Conservation (phyloP, 73 alveolate genomes). For the Uronychia setigera region DNA sequence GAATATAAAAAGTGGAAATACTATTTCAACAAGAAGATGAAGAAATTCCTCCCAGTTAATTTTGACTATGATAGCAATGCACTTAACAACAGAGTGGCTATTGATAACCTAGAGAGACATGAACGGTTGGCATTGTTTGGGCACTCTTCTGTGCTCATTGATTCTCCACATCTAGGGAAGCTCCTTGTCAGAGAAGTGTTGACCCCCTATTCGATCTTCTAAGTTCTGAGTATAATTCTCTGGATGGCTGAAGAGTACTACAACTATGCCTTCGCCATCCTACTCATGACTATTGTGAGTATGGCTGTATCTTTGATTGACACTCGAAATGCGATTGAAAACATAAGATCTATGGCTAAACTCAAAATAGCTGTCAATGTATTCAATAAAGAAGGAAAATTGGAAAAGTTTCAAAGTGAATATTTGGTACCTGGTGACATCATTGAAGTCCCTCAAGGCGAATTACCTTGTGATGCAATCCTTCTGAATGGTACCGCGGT, state of each 20-base stretch:
- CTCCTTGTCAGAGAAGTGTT: constrained; percentile 64
- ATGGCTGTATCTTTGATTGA: constrained; percentile 62
- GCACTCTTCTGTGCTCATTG: constrained; percentile 3
- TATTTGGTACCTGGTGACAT: constrained; percentile 67
- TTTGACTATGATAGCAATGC: constrained; percentile 2
- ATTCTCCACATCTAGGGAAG: constrained; percentile 29
- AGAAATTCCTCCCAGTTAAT: not conserved
- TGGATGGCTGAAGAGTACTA: constrained; percentile 89
- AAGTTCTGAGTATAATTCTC: constrained; percentile 72
- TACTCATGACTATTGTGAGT: constrained; percentile 74
- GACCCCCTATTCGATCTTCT: constrained; percentile 81
- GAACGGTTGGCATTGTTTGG: not conserved
- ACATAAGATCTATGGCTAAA: constrained; percentile 83
- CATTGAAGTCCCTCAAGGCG: constrained; percentile 47
- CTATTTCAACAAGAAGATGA: not conserved
- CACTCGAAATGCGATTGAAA: constrained; percentile 55
- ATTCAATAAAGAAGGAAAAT: constrained; percentile 27
- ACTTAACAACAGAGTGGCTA: not conserved
- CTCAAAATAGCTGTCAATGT: constrained; percentile 67
- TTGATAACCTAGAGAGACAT: not conserved
- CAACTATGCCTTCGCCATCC: constrained; percentile 82
- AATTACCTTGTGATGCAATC: constrained; percentile 68
- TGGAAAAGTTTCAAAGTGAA: not conserved
- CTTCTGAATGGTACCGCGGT: constrained; percentile 58
- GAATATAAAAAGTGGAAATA: constrained; percentile 2